Conservation (phyloP, 2,329 filamentous ascomycete genomes). For the Cephalotrichum gorgonifer region DNA sequence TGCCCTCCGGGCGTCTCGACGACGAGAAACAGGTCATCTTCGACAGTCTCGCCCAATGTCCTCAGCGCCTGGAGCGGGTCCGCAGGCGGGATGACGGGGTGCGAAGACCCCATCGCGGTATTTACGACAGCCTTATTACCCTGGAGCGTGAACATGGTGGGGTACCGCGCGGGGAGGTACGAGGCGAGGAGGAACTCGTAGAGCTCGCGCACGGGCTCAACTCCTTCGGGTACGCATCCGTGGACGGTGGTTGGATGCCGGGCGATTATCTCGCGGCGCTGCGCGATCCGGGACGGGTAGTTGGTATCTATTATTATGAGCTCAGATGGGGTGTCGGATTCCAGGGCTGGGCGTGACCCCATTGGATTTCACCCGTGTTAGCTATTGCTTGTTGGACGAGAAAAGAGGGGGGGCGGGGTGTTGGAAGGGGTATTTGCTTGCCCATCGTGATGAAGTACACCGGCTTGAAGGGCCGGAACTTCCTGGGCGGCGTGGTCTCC, state of each 20-base stretch:
- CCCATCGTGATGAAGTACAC: conserved; percentile 46
- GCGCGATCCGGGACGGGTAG: conserved; percentile 32
- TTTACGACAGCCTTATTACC: conserved; percentile 22
- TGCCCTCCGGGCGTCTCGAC: conserved; percentile 29
- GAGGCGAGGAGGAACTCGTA: conserved; percentile 35
- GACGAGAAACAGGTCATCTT: conserved; percentile 45
- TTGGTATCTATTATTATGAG: conserved; percentile 42
- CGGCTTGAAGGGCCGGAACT: conserved; percentile 38
- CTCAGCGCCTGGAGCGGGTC: conserved; percentile 24
- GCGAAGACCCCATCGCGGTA: conserved; percentile 20
- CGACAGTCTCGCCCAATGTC: conserved; percentile 36
- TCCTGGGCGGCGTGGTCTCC: conserved; percentile 22
- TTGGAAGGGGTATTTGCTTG: too few species aligned
- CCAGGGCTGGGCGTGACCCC: conserved; percentile 26
- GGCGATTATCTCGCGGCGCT: conserved; percentile 26
- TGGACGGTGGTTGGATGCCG: conserved; percentile 27
- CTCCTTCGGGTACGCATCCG: conserved; percentile 28
- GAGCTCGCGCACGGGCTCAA: conserved; percentile 32
- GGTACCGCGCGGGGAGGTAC: conserved; percentile 38
- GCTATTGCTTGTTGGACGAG: not conserved
- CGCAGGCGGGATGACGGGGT: conserved; percentile 16
- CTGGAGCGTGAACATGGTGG: conserved; percentile 31
- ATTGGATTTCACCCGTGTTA: not conserved
- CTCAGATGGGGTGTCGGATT: conserved; percentile 31
- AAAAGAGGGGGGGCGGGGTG: not conserved